These are phyloP conservation scores for Meyerozyma elateridarum DNA, from an alignment of 1,139 yeast species.

Conservation along the genomic window DNA sequence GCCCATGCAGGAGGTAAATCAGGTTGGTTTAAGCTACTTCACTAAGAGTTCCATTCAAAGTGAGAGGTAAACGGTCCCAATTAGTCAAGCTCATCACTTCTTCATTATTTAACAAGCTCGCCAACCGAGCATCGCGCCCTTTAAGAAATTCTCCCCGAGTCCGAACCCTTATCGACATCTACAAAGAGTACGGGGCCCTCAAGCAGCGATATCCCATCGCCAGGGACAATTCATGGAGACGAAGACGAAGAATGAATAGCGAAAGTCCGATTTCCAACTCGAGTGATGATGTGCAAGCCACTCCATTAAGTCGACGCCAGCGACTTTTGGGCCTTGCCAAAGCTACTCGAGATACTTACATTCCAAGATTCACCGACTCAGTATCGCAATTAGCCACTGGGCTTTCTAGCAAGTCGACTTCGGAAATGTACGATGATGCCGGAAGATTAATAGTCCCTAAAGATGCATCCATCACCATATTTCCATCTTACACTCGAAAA, in stretches of 20 bases:
- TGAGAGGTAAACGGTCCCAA: conserved; percentile 3
- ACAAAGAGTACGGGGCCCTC: conserved; percentile 23
- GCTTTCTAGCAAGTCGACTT: conserved; percentile 34
- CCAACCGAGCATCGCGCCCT: neutral
- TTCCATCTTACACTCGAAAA: conserved; percentile 61
- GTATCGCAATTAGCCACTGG: conserved; percentile 48
- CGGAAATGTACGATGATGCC: conserved; percentile 26
- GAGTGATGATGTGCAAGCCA: neutral
- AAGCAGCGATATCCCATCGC: conserved; percentile 9
- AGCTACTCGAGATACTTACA: conserved; percentile 53
- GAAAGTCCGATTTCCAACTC: conserved; percentile 4
- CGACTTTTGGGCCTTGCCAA: conserved; percentile 45
- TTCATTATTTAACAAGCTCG: neutral
- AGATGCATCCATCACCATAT: conserved; percentile 39
- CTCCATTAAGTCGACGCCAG: conserved; percentile 25
- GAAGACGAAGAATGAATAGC: conserved; percentile 5
- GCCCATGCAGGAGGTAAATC: neutral
- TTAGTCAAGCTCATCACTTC: neutral
- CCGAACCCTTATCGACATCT: conserved; percentile 15
- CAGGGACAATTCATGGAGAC: conserved; percentile 6
- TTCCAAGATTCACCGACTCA: conserved; percentile 47
- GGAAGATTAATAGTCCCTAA: conserved; percentile 34
- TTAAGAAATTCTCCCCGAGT: neutral
- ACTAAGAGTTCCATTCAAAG: neutral
- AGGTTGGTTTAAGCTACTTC: neutral